phyloP scores from a whole-genome alignment of 2,329 filamentous ascomycete genomes.

The Xylariaceae sp. region DNA sequence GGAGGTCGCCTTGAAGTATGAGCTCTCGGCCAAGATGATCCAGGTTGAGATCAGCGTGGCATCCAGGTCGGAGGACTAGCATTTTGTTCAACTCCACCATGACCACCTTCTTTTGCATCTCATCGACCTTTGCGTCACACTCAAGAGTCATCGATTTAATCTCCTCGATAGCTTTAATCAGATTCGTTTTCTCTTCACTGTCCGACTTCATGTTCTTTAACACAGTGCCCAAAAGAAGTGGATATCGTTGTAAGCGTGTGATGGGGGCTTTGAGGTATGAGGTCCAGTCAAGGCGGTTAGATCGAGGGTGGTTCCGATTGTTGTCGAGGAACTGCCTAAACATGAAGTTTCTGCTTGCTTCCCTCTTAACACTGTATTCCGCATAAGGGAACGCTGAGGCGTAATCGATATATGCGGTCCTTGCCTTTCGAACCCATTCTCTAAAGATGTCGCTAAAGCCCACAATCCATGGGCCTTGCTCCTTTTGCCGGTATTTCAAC shows the following conservation, averaged over 20 bases:
- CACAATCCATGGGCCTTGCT: slow-evolving; percentile 91
- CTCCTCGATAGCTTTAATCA: slow-evolving; percentile 84
- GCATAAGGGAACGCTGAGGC: slow-evolving; percentile 85
- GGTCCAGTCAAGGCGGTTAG: slow-evolving; percentile 86
- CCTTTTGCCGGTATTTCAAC: slow-evolving; percentile 93
- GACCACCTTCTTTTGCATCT: slow-evolving; percentile 88
- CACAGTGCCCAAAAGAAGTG: slow-evolving; percentile 79
- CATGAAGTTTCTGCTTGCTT: slow-evolving; percentile 79
- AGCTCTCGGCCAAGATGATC: slow-evolving; percentile 92
- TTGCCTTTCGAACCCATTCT: slow-evolving; percentile 97
- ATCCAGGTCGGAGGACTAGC: slow-evolving; percentile 82
- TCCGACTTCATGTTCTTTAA: slow-evolving; percentile 82
- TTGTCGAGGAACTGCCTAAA: slow-evolving; percentile 87
- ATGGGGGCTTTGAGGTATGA: slow-evolving; percentile 94
- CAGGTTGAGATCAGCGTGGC: slow-evolving; percentile 87
- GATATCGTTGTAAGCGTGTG: slow-evolving; percentile 88
- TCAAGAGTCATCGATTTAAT: slow-evolving; percentile 88
- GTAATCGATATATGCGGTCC: slow-evolving; percentile 86
- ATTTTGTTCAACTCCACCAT: slow-evolving; percentile 83
- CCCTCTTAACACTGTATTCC: slow-evolving; percentile 79
- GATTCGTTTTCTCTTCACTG: slow-evolving; percentile 85
- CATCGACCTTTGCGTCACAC: slow-evolving; percentile 89
- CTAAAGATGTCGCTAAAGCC: slow-evolving; percentile 97
- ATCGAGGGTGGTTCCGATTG: slow-evolving; percentile 75
- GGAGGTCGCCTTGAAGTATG: slow-evolving; percentile 85